These are phyloP conservation scores for Sinapis alba DNA, from an alignment of 441 rosid genomes.

Conservation along the genomic window DNA sequence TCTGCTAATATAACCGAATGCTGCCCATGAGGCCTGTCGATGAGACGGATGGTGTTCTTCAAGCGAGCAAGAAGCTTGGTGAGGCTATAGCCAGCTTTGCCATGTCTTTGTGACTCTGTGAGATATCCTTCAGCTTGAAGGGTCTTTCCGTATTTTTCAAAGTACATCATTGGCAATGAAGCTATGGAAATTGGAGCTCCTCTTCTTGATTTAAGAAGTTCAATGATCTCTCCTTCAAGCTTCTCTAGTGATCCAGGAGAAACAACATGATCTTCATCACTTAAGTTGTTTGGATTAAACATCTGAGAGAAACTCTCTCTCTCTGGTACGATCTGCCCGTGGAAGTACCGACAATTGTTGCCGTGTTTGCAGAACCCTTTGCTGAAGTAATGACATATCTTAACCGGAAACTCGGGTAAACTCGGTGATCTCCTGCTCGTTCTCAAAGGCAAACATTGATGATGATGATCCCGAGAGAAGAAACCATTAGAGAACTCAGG, in stretches of 20 bases:
- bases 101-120: slow-evolving; percentile 96
- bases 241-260: slow-evolving; percentile 75
- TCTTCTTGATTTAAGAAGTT: slow-evolving; percentile 72
- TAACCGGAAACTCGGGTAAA: slow-evolving; percentile 76
- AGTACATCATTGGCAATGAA: slow-evolving; percentile 85
- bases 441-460: slow-evolving; percentile 48
- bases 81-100: slow-evolving; percentile 89
- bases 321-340: slow-evolving; percentile 51
- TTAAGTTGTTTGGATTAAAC: slow-evolving; percentile 39
- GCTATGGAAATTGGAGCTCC: slow-evolving; percentile 91
- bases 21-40: slow-evolving; percentile 99
- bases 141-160: slow-evolving; percentile 74
- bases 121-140: slow-evolving; percentile 98
- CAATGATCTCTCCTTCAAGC: slow-evolving; percentile 75
- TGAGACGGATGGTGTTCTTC: slow-evolving; percentile 73
- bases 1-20: slow-evolving; percentile 84
- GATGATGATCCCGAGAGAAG: slow-evolving; percentile 52
- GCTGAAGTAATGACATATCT: slow-evolving; percentile 77
- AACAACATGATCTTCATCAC: slow-evolving; percentile 50
- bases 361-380: slow-evolving; percentile 92
- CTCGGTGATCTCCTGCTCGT: slow-evolving; percentile 67
- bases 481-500: slow-evolving; percentile 54
- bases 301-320: slow-evolving; percentile 51
- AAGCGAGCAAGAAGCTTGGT: slow-evolving; percentile 90
- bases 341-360: slow-evolving; percentile 77